Evolutionary conservation across 192 early-diverging fungal genomes (phyloP).

Genomic region (Spizellomyces sp.): DNA sequence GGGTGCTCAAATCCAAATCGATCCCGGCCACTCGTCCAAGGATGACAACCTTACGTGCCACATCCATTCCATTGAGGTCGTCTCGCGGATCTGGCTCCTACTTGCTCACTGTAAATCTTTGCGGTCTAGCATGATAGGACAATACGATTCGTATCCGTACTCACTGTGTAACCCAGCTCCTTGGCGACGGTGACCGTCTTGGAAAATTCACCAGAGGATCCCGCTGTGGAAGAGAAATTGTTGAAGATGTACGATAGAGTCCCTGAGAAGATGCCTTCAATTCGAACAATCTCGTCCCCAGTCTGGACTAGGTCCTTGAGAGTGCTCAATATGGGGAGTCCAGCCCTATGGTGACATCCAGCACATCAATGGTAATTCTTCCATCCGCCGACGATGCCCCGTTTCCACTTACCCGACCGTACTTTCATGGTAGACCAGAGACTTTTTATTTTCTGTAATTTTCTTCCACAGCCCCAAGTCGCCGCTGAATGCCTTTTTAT

Average conservation of each 20-base stretch:
- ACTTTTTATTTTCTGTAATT: constrained; percentile 56
- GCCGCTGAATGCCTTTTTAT: constrained; percentile 96
- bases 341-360: constrained; percentile 61
- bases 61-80: constrained; percentile 99
- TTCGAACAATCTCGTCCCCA: constrained; percentile 87
- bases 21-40: constrained; percentile 88
- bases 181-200: constrained; percentile 89
- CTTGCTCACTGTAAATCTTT: neutral
- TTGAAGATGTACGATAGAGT: constrained; percentile 99
- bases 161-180: constrained; percentile 86
- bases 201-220: constrained; percentile 66
- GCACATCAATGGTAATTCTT: neutral
- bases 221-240: constrained; percentile 78
- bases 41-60: constrained; percentile 95
- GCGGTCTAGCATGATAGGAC: no score
- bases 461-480: constrained; percentile 68
- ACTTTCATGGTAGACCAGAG: constrained; percentile 86
- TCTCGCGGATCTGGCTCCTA: constrained; percentile 97
- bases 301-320: constrained; percentile 88
- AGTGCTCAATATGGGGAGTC: constrained; percentile 91
- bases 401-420: constrained; percentile 71
- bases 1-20: constrained; percentile 70
- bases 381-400: neutral
- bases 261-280: constrained; percentile 98
- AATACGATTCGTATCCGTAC: constrained; percentile 1